These are phyloP conservation scores for Arachis stenosperma DNA, from an alignment of 306 rosid species.

Conservation along the genomic window DNA sequence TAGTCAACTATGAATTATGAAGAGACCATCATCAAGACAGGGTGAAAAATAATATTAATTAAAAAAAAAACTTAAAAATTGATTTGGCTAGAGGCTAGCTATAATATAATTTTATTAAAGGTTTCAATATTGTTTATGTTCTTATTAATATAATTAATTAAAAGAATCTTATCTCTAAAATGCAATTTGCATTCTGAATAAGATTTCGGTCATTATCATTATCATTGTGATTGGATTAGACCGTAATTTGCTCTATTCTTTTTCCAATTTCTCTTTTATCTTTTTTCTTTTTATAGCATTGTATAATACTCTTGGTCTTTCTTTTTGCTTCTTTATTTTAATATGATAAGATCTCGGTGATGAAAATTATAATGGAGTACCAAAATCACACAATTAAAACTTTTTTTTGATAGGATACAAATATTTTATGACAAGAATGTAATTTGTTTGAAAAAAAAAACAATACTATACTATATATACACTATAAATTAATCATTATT, in stretches of 20 bases:
- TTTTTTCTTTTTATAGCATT: neutral
- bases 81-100: neutral
- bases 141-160: neutral
- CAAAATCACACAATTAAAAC: neutral
- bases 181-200: neutral
- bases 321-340: neutral
- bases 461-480: no score
- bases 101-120: neutral
- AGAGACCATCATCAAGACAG: neutral
- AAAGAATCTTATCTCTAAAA: neutral
- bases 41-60: no score
- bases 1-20: conserved; percentile 35
- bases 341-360: neutral
- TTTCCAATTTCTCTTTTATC: neutral
- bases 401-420: neutral
- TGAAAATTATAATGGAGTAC: neutral
- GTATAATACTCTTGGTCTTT: neutral
- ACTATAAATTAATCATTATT: no score
- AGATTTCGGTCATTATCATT: neutral
- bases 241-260: neutral
- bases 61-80: neutral
- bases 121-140: neutral
- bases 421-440: neutral
- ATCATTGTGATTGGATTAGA: neutral
- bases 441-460: neutral